These are phyloP conservation scores for Perkinsus marinus DNA, from an alignment of 169 alveolate species.

Conservation along the genomic window DNA sequence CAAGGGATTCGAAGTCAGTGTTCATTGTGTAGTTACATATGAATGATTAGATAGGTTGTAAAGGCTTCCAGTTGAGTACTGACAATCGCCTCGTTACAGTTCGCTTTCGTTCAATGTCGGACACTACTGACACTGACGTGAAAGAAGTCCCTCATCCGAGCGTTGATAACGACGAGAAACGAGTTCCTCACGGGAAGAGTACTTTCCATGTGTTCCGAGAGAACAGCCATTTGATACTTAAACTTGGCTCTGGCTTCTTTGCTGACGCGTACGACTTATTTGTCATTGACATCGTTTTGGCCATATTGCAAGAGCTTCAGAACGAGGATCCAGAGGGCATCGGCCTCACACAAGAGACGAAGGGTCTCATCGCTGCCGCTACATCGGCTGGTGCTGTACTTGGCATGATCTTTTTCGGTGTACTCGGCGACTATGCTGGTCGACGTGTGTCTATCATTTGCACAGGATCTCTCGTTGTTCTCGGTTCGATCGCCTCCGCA, in stretches of 20 bases:
- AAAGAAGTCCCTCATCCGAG: not conserved
- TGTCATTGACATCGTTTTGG: slow-evolving; percentile 22
- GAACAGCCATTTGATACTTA: not conserved
- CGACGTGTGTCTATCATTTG: slow-evolving; percentile 5
- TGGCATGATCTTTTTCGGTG: slow-evolving; percentile 14
- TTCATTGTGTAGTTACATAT: too few relatives aligned
- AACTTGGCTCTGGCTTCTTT: slow-evolving; percentile 20
- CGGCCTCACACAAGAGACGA: not conserved
- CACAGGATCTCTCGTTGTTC: not conserved
- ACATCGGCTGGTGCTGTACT: slow-evolving; percentile 11
- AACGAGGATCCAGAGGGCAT: not conserved
- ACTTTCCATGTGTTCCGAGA: not conserved
- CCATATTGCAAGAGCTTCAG: slow-evolving; percentile 4
- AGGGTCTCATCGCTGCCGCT: slow-evolving; percentile 11
- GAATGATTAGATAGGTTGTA: too few relatives aligned
- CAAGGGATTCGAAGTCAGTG: too few relatives aligned
- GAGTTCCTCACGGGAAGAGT: not conserved
- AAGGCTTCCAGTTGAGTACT: too few relatives aligned
- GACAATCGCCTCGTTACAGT: too few relatives aligned
- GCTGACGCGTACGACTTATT: slow-evolving; percentile 41
- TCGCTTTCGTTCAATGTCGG: too few relatives aligned
- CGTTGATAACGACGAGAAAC: not conserved
- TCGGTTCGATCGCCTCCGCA: not conserved
- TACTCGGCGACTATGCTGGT: slow-evolving; percentile 8
- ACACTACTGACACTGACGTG: not conserved